These are phyloP conservation scores for Cladosporium oxysporum DNA, from an alignment of 2,329 filamentous ascomycete species.

Conservation along the genomic window DNA sequence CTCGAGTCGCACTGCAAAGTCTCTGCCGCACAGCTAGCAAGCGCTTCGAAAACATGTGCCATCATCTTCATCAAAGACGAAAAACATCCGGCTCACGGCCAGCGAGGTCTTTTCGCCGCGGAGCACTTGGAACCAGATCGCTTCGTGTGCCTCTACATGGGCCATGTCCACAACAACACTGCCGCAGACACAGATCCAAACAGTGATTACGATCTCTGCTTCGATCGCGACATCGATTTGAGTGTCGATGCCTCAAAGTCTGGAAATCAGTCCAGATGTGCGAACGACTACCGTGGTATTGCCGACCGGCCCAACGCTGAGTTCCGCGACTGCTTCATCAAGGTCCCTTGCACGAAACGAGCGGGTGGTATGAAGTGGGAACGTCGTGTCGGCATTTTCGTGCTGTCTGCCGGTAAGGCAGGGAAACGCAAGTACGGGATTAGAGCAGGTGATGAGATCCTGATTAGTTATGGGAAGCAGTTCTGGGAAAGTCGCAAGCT, in stretches of 20 bases:
- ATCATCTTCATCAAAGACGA: constrained; percentile 45
- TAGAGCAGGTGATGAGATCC: constrained; percentile 51
- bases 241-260: constrained; percentile 51
- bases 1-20: constrained; percentile 31
- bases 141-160: constrained; percentile 54
- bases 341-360: constrained; percentile 41
- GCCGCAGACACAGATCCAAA: constrained; percentile 46
- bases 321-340: constrained; percentile 40
- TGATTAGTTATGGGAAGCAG: constrained; percentile 55
- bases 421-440: constrained; percentile 51
- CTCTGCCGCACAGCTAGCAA: constrained; percentile 24
- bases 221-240: constrained; percentile 52
- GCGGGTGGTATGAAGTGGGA: constrained; percentile 43
- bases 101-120: constrained; percentile 52
- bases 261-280: constrained; percentile 55
- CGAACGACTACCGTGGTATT: constrained; percentile 57
- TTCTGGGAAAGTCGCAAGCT: constrained; percentile 38
- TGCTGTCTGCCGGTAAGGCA: constrained; percentile 51
- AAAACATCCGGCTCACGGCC: constrained; percentile 51
- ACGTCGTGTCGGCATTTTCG: constrained; percentile 53
- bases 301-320: constrained; percentile 42
- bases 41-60: constrained; percentile 42
- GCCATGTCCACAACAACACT: constrained; percentile 48
- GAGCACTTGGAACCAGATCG: constrained; percentile 46
- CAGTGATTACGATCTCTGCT: constrained; percentile 54